Evolutionary conservation across 2,329 filamentous ascomycete genomes (phyloP).

Genomic region (Aphanoascus verrucosus): DNA sequence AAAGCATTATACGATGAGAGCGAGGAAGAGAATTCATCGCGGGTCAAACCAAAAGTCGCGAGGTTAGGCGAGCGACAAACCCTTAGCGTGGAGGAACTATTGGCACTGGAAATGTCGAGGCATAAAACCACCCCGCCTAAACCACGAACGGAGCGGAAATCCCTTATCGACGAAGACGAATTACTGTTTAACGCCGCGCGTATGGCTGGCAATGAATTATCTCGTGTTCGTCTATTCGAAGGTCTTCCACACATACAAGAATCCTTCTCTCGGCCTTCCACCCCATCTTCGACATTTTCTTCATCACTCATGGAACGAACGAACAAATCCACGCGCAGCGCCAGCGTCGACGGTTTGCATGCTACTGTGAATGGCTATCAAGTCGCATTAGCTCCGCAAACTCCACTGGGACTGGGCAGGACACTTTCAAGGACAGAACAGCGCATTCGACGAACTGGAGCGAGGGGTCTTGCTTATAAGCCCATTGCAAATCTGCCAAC

Average conservation of each 20-base stretch:
- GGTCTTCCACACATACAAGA: constrained; percentile 19
- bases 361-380: constrained; percentile 30
- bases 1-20: constrained; percentile 7
- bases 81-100: constrained; percentile 16
- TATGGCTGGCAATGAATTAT: constrained; percentile 32
- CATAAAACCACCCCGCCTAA: constrained; percentile 7
- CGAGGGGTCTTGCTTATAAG: constrained; percentile 32
- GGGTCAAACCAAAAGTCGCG: constrained; percentile 8
- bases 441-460: constrained; percentile 35
- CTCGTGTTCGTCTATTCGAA: constrained; percentile 29
- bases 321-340: constrained; percentile 5
- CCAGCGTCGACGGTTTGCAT: constrained; percentile 17
- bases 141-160: constrained; percentile 9
- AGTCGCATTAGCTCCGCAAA: constrained; percentile 32
- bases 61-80: constrained; percentile 8
- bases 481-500: constrained; percentile 10
- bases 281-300: constrained; percentile 5
- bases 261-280: constrained; percentile 15
- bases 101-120: constrained; percentile 10
- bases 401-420: constrained; percentile 29
- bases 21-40: constrained; percentile 5
- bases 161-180: constrained; percentile 32
- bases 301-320: constrained; percentile 3
- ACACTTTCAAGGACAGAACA: constrained; percentile 36
- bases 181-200: constrained; percentile 33